phyloP scores from a whole-genome alignment of 768 basidiomycete species.

The Mycena rebaudengoi region DNA sequence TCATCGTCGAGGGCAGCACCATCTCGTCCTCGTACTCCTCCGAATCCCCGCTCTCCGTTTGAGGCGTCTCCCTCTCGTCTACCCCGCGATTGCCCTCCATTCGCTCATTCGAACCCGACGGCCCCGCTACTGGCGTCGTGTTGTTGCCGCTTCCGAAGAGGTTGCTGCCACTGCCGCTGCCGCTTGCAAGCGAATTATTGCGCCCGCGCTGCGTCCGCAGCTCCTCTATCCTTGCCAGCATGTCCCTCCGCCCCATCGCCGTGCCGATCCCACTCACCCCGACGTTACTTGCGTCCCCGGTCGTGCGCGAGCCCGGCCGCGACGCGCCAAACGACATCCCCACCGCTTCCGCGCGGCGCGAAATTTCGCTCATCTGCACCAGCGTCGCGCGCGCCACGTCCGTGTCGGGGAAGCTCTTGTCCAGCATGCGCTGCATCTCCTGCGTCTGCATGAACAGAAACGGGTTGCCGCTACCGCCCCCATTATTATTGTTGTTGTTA shows the following conservation, averaged over 20 bases:
- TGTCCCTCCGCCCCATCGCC: conserved; percentile 48
- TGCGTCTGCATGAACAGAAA: conserved; percentile 67
- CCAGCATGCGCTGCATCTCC: conserved; percentile 59
- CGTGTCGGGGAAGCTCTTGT: conserved; percentile 54
- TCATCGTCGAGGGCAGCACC: conserved; percentile 21
- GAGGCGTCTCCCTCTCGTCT: neutral
- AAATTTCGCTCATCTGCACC: conserved; percentile 82
- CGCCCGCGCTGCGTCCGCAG: conserved; percentile 49
- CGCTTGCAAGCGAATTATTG: neutral
- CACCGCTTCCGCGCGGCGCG: conserved; percentile 60
- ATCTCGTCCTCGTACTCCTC: conserved; percentile 27
- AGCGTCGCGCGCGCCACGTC: conserved; percentile 74
- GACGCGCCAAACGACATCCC: conserved; percentile 31
- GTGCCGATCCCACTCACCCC: conserved; percentile 30
- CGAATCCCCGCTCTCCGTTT: conserved; percentile 16
- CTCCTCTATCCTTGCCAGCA: conserved; percentile 63
- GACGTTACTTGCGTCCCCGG: conserved; percentile 8
- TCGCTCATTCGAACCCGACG: too few relatives aligned
- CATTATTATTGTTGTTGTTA: conserved; percentile 1
- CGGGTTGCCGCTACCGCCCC: conserved; percentile 27
- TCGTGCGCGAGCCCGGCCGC: conserved; percentile 8
- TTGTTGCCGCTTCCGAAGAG: conserved; percentile 18
- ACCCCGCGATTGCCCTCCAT: neutral
- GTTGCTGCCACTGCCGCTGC: conserved; percentile 2
- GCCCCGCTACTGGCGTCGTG: neutral